phyloP scores from a whole-genome alignment of 2,329 filamentous ascomycete species.

The Claviceps cyperi region DNA sequence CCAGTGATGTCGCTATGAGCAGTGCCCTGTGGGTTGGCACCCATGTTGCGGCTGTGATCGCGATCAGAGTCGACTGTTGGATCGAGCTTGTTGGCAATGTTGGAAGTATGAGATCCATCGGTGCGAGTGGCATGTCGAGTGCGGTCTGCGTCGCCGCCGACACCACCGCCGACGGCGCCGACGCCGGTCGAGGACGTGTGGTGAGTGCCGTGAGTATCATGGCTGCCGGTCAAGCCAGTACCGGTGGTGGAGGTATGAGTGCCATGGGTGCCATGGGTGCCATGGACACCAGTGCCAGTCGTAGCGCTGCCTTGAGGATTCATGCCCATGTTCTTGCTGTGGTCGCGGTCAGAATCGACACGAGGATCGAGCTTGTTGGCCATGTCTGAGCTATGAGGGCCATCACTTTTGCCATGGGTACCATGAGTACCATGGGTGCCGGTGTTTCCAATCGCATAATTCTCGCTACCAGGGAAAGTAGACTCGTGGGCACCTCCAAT shows the following conservation, averaged over 20 bases:
- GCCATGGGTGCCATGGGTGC: neutral
- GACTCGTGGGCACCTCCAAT: constrained; percentile 10
- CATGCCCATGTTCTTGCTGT: constrained; percentile 19
- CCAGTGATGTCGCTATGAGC: constrained; percentile 1
- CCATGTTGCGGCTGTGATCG: constrained; percentile 23
- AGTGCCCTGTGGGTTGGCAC: constrained; percentile 17
- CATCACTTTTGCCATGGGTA: constrained; percentile 19
- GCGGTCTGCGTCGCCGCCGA: constrained; percentile 9
- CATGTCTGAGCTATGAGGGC: constrained; percentile 33
- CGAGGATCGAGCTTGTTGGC: constrained; percentile 39
- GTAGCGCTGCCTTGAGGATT: constrained; percentile 16
- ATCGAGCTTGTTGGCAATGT: constrained; percentile 35
- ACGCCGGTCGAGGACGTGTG: neutral
- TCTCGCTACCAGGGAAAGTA: constrained; percentile 24
- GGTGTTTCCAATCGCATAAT: constrained; percentile 20
- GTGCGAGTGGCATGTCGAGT: constrained; percentile 16
- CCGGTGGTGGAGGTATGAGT: constrained; percentile 1
- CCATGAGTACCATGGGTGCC: constrained; percentile 10
- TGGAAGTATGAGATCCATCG: constrained; percentile 32
- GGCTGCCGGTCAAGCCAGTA: constrained; percentile 6
- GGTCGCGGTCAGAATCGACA: constrained; percentile 38
- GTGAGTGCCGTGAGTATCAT: constrained; percentile 5
- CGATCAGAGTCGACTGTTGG: constrained; percentile 41
- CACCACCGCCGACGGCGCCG: constrained; percentile 13
- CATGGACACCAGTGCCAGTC: constrained; percentile 1